Evolutionary conservation across 2,329 filamentous ascomycete species (phyloP).

Genomic region (Monascus ruber): DNA sequence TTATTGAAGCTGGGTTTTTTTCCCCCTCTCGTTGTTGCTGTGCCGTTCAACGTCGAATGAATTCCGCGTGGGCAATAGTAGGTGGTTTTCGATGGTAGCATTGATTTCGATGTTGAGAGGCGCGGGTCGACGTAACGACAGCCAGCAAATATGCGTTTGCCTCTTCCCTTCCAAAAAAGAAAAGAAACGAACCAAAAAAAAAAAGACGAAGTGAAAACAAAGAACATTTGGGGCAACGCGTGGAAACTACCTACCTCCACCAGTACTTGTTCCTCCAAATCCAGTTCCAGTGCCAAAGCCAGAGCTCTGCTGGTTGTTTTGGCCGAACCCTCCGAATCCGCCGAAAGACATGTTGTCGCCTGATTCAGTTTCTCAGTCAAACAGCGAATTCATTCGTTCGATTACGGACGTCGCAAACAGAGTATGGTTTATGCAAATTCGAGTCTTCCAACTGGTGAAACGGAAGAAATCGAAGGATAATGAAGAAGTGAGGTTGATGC

Average conservation of each 20-base stretch:
- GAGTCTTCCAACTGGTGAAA: too few species aligned
- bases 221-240: constrained; percentile 1
- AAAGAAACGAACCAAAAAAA: constrained; percentile 4
- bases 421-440: constrained; percentile 7
- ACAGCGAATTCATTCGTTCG: constrained; percentile 19
- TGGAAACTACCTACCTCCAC: constrained; percentile 24
- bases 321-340: constrained; percentile 50
- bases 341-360: constrained; percentile 30
- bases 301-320: constrained; percentile 40
- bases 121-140: constrained; percentile 20
- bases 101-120: constrained; percentile 5
- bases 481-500: too few species aligned
- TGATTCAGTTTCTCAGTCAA: background rate
- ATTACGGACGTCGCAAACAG: constrained; percentile 1
- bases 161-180: background rate
- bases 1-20: constrained; percentile 20
- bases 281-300: constrained; percentile 28
- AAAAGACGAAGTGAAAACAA: constrained; percentile 3
- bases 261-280: constrained; percentile 22
- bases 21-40: constrained; percentile 17
- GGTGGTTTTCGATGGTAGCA: constrained; percentile 12
- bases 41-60: constrained; percentile 15
- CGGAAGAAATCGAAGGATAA: too few species aligned
- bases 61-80: constrained; percentile 10
- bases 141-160: constrained; percentile 9